Conservation (phyloP, 176 grass and related monocot species). For the Guadua angustifolia region DNA sequence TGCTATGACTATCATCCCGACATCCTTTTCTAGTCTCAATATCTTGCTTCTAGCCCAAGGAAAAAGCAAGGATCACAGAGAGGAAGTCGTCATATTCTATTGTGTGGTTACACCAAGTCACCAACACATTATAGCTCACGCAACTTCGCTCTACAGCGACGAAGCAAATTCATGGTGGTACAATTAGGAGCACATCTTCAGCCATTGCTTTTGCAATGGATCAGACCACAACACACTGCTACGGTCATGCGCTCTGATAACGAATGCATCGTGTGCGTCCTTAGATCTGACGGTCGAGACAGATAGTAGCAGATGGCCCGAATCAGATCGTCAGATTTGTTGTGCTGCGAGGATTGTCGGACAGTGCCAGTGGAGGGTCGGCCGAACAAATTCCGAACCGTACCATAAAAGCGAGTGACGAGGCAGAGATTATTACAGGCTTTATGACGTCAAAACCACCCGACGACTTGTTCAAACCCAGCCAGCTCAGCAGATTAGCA, state of each 20-base stretch:
- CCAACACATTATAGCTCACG: not conserved
- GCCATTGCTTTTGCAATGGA: too few relatives aligned
- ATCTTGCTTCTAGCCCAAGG: not conserved
- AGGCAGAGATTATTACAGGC: not conserved
- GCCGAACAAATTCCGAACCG: constrained; percentile 34
- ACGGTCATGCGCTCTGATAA: too few relatives aligned
- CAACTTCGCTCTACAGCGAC: too few relatives aligned
- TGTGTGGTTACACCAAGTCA: not conserved
- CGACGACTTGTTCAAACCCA: constrained; percentile 42
- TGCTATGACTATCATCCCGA: not conserved
- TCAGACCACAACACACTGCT: too few relatives aligned
- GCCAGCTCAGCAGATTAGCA: constrained; percentile 28
- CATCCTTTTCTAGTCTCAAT: not conserved
- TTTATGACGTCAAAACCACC: constrained; percentile 10
- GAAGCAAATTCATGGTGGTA: not conserved
- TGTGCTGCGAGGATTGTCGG: not conserved
- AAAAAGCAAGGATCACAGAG: not conserved
- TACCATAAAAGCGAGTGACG: constrained; percentile 15
- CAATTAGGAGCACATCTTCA: not conserved
- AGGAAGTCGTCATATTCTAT: not conserved
- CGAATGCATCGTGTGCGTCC: too few relatives aligned
- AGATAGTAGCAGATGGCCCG: not conserved
- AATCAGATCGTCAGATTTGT: too few relatives aligned
- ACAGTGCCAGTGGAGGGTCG: not conserved
- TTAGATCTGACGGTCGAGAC: too few relatives aligned